Percentiles rank a stretch among this genome's conserved stretches.
These are phyloP conservation scores for Hypomontagnella submonticulosa DNA, from an alignment of 495 filamentous ascomycete species.

Conservation along the genomic window DNA sequence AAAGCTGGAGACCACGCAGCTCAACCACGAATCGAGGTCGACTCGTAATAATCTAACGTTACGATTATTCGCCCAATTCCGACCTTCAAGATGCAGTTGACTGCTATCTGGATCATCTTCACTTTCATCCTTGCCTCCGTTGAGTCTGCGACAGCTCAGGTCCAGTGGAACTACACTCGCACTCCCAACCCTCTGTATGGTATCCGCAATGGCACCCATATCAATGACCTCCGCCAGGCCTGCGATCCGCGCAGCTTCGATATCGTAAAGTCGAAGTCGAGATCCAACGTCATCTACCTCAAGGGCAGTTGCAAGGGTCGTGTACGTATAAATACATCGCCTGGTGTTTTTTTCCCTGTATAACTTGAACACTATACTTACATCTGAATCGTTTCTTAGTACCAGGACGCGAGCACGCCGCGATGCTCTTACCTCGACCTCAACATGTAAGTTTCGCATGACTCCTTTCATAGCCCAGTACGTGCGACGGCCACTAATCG, in stretches of 20 bases:
- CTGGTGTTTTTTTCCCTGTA: too few species aligned
- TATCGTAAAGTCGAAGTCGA: slow-evolving; percentile 6
- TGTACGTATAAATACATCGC: too few species aligned
- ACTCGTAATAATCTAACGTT: too few species aligned
- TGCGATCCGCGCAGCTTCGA: slow-evolving; percentile 13
- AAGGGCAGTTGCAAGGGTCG: slow-evolving; percentile 13
- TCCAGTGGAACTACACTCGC: background rate
- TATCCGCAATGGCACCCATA: background rate
- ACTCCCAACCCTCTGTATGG: background rate
- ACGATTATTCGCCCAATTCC: background rate
- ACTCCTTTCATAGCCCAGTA: too few species aligned
- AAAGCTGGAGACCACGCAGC: too few species aligned
- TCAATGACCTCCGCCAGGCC: slow-evolving; percentile 21
- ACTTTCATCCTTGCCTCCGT: background rate
- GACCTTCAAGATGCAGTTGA: slow-evolving; percentile 18
- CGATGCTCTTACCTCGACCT: slow-evolving; percentile 34
- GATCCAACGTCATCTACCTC: slow-evolving; percentile 22
- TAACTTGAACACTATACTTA: too few species aligned
- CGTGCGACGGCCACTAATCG: too few species aligned
- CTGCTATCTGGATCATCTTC: background rate
- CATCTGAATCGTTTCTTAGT: background rate
- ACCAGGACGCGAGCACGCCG: slow-evolving; percentile 3
- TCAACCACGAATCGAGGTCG: too few species aligned
- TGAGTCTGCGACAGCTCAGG: background rate
- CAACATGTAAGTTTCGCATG: slow-evolving; percentile 18